Evolutionary conservation across 768 basidiomycete species (phyloP).

Genomic region (Podaxis carcinomalis): DNA sequence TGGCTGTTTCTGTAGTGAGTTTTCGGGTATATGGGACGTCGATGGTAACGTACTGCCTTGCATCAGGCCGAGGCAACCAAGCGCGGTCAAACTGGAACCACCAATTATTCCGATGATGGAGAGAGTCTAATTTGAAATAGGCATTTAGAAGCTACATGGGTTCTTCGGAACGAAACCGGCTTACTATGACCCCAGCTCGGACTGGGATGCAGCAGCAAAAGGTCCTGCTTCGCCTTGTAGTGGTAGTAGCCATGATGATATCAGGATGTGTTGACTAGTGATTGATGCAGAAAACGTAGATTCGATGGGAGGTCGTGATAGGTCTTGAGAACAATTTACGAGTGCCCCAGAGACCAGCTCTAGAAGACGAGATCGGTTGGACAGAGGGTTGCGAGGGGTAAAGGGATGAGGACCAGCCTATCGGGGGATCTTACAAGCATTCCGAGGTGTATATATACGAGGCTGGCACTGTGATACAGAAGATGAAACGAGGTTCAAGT

Average conservation of each 20-base stretch:
- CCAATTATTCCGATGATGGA: slow-evolving; percentile 40
- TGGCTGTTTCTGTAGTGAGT: neutral
- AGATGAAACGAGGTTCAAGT: neutral
- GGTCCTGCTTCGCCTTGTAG: slow-evolving; percentile 33
- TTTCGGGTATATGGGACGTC: neutral
- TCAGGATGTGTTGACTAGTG: neutral
- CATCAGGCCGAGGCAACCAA: slow-evolving; percentile 32
- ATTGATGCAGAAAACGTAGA: neutral
- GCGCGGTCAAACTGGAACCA: slow-evolving; percentile 35
- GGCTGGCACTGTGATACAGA: neutral
- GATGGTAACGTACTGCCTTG: slow-evolving; percentile 21
- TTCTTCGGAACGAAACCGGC: slow-evolving; percentile 13
- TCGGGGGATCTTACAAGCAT: slow-evolving; percentile 16
- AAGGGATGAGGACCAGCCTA: slow-evolving; percentile 46
- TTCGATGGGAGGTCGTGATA: slow-evolving; percentile 14
- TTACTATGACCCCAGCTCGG: slow-evolving; percentile 42
- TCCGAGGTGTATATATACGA: slow-evolving; percentile 29
- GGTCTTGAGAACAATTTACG: slow-evolving; percentile 14
- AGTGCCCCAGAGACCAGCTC: slow-evolving; percentile 26
- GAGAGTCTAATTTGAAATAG: slow-evolving; percentile 27
- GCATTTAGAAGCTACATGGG: neutral
- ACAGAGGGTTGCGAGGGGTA: slow-evolving; percentile 14
- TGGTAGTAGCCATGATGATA: slow-evolving; percentile 12
- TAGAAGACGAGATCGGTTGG: slow-evolving; percentile 14
- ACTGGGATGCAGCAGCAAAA: slow-evolving; percentile 51